Percentiles rank a stretch among this genome's conserved stretches.
phyloP scores from a whole-genome alignment of 768 basidiomycete genomes.

The Cystobasidium onofrii region DNA sequence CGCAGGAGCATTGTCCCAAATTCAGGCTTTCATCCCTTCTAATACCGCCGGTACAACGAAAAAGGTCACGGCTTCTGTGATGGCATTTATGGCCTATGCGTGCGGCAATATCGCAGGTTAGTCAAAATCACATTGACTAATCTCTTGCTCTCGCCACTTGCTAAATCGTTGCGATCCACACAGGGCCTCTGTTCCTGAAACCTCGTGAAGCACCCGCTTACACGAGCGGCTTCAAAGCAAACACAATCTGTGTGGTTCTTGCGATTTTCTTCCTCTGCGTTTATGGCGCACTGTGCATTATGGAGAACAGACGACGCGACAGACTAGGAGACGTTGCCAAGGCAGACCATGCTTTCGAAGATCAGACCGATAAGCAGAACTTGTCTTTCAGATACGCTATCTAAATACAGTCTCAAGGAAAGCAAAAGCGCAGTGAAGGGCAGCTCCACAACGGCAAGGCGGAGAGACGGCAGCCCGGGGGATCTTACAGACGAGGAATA shows the following conservation, averaged over 20 bases:
- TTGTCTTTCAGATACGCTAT: constrained; percentile 3
- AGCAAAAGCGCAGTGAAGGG: too few species aligned
- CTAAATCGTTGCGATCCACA: neutral
- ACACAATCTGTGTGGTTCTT: neutral
- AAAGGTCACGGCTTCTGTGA: neutral
- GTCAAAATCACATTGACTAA: neutral
- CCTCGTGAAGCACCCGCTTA: neutral
- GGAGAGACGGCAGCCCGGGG: too few species aligned
- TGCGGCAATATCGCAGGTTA: neutral
- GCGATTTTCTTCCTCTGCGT: neutral
- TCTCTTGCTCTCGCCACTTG: too few species aligned
- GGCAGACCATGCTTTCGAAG: constrained; percentile 7
- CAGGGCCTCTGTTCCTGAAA: constrained; percentile 6
- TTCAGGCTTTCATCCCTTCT: constrained; percentile 10
- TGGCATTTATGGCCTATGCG: constrained; percentile 19
- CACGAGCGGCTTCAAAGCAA: constrained; percentile 2
- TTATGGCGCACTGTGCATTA: neutral
- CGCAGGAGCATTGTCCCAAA: constrained; percentile 1
- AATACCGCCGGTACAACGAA: constrained; percentile 10
- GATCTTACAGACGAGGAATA: too few species aligned
- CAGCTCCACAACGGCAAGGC: too few species aligned
- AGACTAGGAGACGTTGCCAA: neutral
- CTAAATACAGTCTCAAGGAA: too few species aligned
- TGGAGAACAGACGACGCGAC: neutral
- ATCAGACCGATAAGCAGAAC: constrained; percentile 23